Evolutionary conservation across 2,329 filamentous ascomycete genomes (phyloP), one percentile per base, ranked within the genome.

Genomic region (Penicillium palitans): DNA sequence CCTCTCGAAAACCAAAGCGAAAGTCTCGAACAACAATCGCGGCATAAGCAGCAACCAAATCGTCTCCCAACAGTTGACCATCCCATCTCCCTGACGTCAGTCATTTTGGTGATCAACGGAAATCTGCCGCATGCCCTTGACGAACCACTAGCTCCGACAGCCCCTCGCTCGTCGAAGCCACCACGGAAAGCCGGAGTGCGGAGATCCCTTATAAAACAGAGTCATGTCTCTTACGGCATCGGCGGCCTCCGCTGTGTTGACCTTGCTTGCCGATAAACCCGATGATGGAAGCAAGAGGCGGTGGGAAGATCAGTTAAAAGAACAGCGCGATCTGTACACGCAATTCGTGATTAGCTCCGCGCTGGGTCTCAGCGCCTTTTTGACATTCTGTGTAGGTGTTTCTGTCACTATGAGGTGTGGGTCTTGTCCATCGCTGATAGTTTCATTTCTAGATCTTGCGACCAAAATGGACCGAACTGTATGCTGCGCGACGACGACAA

Each of bases 391-490:
- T 66, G 77, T 80, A 74, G 33, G 76, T 68, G 12, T 35, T 29
- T 33, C 9, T 31, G 1, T 47, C 8, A 12, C 5, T 41, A n/a
- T 24, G 21, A 17, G 5, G 2, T 39, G 17, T 3, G 13, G 15
- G 44, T 29, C 7, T 37, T 35, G 12, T 17, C 25, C 15, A 9
- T 53, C 6, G 37, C 65, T 70, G 51, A 69, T 55, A 37, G 29
- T 21, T 15, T 48, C 10, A 19, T 15, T 31, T 46, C 9, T 70
- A 95, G 90, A 80, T 92, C 48, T 80, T 99, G 27, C 89, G 95
- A 49, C 92, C 93, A 64, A 87, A 91, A 86, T 99, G 95, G 95
- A 89, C 90, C 49, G 84, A 87, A 24, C 83, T 99, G 1, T 99
- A 98, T 74, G 89, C 92, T 33, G 95, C 95, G 47, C 87, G 95